Conservation (phyloP, 129 eudicot genomes). For the Saussurea involucrata region DNA sequence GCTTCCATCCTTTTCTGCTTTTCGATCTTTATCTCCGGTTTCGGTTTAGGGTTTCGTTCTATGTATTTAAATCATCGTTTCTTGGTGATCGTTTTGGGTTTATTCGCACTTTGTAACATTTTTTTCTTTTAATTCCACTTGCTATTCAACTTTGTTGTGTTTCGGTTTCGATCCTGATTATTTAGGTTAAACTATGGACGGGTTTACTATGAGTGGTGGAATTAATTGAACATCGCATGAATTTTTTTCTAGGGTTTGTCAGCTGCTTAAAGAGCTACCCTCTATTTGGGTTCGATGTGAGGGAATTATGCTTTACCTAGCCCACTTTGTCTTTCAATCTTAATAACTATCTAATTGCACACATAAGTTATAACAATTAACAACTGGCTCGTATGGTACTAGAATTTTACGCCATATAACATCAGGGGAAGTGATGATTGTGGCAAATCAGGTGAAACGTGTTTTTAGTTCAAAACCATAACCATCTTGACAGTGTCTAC, state of each 20-base stretch:
- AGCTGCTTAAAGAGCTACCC: neutral
- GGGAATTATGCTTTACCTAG: neutral
- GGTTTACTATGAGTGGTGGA: neutral
- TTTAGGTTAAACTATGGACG: neutral
- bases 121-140: neutral
- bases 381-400: neutral
- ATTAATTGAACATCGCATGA: neutral
- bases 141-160: neutral
- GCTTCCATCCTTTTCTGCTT: neutral
- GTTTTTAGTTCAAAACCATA: neutral
- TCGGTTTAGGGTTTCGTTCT: constrained; percentile 1
- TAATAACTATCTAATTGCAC: neutral
- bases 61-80: neutral
- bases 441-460: neutral
- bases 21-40: neutral
- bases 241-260: constrained; percentile 9
- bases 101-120: neutral
- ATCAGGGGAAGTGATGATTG: neutral
- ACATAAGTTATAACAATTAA: neutral
- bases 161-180: constrained; percentile 17
- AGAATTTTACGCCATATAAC: neutral
- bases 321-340: neutral
- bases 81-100: neutral
- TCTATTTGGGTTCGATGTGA: neutral
- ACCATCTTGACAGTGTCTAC: neutral